phyloP scores from a whole-genome alignment of 139 green algal genomes.

The Yamagishiella unicocca region DNA sequence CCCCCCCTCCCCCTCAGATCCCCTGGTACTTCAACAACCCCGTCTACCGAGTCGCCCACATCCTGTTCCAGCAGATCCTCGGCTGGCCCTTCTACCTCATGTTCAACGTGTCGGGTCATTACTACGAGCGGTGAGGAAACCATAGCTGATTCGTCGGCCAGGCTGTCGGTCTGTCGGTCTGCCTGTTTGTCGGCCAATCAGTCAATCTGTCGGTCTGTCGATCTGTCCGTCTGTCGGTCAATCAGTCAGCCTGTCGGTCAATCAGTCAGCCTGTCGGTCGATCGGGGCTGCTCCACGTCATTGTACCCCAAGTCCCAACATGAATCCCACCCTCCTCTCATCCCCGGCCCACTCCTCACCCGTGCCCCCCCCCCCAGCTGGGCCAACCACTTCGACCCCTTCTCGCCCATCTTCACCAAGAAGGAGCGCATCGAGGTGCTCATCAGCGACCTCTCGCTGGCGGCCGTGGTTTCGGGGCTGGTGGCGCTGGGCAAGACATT shows the following conservation, averaged over 20 bases:
- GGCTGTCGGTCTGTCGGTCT: too few species aligned
- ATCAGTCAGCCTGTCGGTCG: too few species aligned
- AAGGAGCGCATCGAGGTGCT: constrained; percentile 82
- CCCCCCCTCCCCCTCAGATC: not conserved
- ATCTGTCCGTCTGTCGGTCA: too few species aligned
- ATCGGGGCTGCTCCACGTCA: too few species aligned
- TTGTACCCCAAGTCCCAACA: too few species aligned
- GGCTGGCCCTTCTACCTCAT: constrained; percentile 91
- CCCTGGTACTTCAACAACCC: constrained; percentile 31
- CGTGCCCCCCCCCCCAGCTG: too few species aligned
- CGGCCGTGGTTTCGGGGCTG: constrained; percentile 68
- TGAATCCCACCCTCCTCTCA: too few species aligned
- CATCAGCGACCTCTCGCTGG: constrained; percentile 74
- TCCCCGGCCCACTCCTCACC: too few species aligned
- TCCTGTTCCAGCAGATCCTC: constrained; percentile 74
- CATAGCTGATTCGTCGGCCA: too few species aligned
- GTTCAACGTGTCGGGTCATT: constrained; percentile 80
- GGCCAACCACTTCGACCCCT: constrained; percentile 92
- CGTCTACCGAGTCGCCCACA: constrained; percentile 60
- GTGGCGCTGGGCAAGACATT: constrained; percentile 54
- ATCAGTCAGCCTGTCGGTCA: too few species aligned
- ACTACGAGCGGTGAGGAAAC: constrained; percentile 63
- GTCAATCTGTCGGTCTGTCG: too few species aligned
- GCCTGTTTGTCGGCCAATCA: too few species aligned
- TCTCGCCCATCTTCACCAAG: constrained; percentile 89